Base-by-base conservation (phyloP, 2,329 filamentous ascomycete species). In the Stagonosporopsis vannaccii region DNA sequence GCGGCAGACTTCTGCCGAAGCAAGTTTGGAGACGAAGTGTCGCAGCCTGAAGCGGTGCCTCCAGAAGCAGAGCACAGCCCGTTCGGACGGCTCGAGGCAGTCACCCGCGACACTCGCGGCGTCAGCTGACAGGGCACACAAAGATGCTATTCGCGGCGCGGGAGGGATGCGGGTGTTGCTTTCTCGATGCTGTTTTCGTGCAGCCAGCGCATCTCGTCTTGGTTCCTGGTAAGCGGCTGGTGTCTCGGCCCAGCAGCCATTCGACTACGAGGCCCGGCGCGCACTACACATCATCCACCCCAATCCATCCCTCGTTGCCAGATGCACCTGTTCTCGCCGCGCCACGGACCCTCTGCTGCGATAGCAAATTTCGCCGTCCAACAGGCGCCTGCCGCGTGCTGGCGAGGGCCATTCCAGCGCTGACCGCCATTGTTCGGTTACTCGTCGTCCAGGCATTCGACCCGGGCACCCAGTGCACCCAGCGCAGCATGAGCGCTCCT, bases 331-430 rank as follows among this genome's bases (percentile, higher is more conserved):
- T 47, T 45, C 56, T 51, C 61, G 49, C 45, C 59, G 59, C 66
- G 62, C 66, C 60, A 67, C 64, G 61, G 39, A 51, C 51, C 51
- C 45, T 60, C 62, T 66, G 58, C 59, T 53, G 56, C 58, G 53
- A 56, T 61, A 65, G 60, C 68, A 56, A 63, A 59, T 40, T 51
- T 55, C 56, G 61, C 61, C 51, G 66, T 65, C 72, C 72, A 73
- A 70, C 71, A 61, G 64, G 61, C 56, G 66, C 60, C 46, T 59
- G 72, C 69, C 70, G 69, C 66, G 70, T 70, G 53, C 56, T 53
- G 58, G 52, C 58, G 50, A 49, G 46, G 49, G 51, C 54, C 45
- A 54, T 60, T 60, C 59, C 62, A 58, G 53, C 51, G 58, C 59
- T 68, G 65, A 68, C 65, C 68, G 66, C 64, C 63, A 63, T 60